Evolutionary conservation across 2,329 filamentous ascomycete genomes (phyloP).

Genomic region (Colletotrichum sidae): DNA sequence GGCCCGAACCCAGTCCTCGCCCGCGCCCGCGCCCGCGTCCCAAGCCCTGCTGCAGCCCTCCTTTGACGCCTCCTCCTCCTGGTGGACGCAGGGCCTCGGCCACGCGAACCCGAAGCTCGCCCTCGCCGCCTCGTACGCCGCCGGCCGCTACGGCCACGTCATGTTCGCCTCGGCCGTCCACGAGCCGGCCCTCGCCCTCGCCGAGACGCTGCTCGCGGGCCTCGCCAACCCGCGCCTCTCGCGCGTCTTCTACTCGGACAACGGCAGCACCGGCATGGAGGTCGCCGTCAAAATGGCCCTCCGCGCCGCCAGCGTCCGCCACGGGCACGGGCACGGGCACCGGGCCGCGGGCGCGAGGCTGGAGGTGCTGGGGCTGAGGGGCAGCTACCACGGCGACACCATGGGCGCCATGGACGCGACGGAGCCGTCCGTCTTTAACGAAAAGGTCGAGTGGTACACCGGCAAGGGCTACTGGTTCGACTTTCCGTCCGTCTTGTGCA

Average conservation of each 20-base stretch:
- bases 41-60: conserved; percentile 67
- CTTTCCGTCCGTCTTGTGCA: conserved; percentile 78
- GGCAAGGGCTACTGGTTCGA: conserved; percentile 86
- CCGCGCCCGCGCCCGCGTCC: background rate
- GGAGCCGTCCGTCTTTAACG: conserved; percentile 81
- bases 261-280: conserved; percentile 85
- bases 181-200: conserved; percentile 78
- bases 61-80: conserved; percentile 87
- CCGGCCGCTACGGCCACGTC: conserved; percentile 86
- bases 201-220: conserved; percentile 70
- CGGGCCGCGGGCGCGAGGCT: conserved; percentile 66
- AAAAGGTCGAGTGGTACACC: conserved; percentile 88
- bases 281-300: conserved; percentile 89
- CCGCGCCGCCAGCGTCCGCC: conserved; percentile 73
- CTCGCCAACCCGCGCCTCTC: conserved; percentile 73
- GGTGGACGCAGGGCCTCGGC: conserved; percentile 92
- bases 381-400: conserved; percentile 88
- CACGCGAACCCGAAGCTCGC: conserved; percentile 80
- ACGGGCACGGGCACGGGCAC: conserved; percentile 63
- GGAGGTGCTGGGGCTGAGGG: conserved; percentile 79
- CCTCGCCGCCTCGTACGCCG: conserved; percentile 82
- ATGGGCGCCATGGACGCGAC: conserved; percentile 90
- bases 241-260: conserved; percentile 86
- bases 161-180: conserved; percentile 89
- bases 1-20: background rate